Evolutionary conservation across 83 land plant species (phyloP).

Genomic region (Thuja plicata): DNA sequence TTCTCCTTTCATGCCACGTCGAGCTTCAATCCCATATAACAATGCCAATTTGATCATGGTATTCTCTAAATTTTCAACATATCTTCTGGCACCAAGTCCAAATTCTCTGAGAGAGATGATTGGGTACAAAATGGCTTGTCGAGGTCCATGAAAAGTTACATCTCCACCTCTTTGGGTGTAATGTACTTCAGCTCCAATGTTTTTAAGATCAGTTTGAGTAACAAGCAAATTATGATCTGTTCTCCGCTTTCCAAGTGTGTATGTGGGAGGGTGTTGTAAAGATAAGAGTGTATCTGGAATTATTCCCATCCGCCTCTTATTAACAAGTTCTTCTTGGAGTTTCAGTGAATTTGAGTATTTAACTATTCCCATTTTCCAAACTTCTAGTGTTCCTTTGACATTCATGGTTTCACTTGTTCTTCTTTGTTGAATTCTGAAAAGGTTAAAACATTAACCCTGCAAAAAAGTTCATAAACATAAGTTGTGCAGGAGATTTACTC

Average conservation of each 20-base stretch:
- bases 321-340: conserved; percentile 61
- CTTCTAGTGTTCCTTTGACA: conserved; percentile 46
- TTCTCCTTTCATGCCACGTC: conserved; percentile 51
- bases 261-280: conserved; percentile 92
- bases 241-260: conserved; percentile 84
- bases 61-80: conserved; percentile 84
- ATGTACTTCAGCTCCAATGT: conserved; percentile 77
- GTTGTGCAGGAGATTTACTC: not conserved
- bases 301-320: conserved; percentile 36
- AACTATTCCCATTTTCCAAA: conserved; percentile 70
- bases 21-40: conserved; percentile 63
- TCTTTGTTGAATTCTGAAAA: not conserved
- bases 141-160: conserved; percentile 91
- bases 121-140: conserved; percentile 82
- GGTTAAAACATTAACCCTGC: conserved; percentile 1
- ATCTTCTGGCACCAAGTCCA: conserved; percentile 71
- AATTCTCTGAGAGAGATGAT: conserved; percentile 62
- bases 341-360: conserved; percentile 65
- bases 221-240: conserved; percentile 79
- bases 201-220: conserved; percentile 45
- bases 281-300: conserved; percentile 65
- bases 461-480: not conserved
- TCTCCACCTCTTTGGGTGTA: conserved; percentile 90
- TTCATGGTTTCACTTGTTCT: conserved; percentile 27
- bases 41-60: conserved; percentile 73